Conservation (phyloP, 2,329 filamentous ascomycete genomes). For the Cordyceps fumosorosea region DNA sequence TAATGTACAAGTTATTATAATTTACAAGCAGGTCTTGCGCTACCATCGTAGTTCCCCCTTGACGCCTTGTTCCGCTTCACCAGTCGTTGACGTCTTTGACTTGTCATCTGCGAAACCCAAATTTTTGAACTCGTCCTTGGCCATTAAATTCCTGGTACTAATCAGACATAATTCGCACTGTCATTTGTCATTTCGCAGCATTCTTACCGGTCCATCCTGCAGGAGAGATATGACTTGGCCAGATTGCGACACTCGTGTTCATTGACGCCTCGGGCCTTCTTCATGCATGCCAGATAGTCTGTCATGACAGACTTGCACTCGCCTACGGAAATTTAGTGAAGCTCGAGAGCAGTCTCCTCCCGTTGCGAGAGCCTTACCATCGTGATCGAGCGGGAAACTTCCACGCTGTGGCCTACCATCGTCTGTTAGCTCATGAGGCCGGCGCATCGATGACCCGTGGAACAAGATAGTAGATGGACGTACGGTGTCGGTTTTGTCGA, state of each 20-base stretch:
- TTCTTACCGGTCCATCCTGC: slow-evolving; percentile 86
- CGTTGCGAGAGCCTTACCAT: slow-evolving; percentile 41
- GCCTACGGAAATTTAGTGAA: slow-evolving; percentile 40
- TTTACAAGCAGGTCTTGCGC: background rate
- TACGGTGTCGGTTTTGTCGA: slow-evolving; percentile 64
- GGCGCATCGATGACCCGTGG: background rate
- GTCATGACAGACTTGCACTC: slow-evolving; percentile 91
- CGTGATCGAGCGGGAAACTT: slow-evolving; percentile 93
- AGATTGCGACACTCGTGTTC: slow-evolving; percentile 77
- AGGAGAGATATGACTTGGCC: slow-evolving; percentile 82
- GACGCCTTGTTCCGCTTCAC: slow-evolving; percentile 26
- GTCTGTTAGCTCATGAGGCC: background rate
- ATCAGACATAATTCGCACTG: background rate
- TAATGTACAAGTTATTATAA: background rate
- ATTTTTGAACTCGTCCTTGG: slow-evolving; percentile 90
- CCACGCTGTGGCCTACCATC: slow-evolving; percentile 71
- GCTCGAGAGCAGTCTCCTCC: background rate
- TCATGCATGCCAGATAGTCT: slow-evolving; percentile 80
- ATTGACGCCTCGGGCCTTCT: slow-evolving; percentile 75
- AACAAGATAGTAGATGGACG: slow-evolving; percentile 26
- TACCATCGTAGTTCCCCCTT: slow-evolving; percentile 34
- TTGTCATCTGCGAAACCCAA: slow-evolving; percentile 59
- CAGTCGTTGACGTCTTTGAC: slow-evolving; percentile 17
- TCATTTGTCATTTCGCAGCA: background rate
- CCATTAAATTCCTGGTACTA: slow-evolving; percentile 81